phyloP scores from a whole-genome alignment of 176 grass and related monocot species.

The Rhipidocladum racemiflorum region DNA sequence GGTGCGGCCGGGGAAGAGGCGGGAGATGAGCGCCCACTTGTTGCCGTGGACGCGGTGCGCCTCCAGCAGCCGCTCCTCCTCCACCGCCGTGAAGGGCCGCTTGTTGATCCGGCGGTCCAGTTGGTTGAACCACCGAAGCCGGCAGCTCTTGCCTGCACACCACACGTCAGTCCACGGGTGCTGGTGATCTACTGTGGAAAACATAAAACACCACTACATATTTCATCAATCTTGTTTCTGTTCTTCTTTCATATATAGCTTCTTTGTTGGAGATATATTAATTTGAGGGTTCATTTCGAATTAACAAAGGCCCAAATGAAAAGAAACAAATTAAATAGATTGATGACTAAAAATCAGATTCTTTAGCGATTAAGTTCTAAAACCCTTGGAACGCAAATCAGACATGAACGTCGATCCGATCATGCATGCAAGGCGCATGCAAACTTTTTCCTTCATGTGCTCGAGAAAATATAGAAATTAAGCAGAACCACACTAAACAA shows the following conservation, averaged over 20 bases:
- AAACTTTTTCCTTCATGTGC: neutral
- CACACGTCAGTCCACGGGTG: neutral
- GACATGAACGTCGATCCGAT: neutral
- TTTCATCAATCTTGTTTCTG: neutral
- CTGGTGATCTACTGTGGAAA: neutral
- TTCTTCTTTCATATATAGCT: neutral
- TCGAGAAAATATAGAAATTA: neutral
- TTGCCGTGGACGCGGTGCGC: slow-evolving; percentile 53
- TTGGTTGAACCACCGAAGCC: slow-evolving; percentile 80
- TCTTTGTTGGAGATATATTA: neutral
- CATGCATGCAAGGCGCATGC: neutral
- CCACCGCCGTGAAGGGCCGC: slow-evolving; percentile 57
- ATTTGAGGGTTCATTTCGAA: neutral
- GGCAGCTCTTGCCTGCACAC: slow-evolving; percentile 64
- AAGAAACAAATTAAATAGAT: neutral
- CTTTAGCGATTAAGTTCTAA: neutral
- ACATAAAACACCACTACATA: neutral
- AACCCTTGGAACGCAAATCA: neutral
- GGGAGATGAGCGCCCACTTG: slow-evolving; percentile 60
- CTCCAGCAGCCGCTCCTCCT: slow-evolving; percentile 58
- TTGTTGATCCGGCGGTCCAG: slow-evolving; percentile 73
- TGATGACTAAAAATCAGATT: neutral
- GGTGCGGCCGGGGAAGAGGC: slow-evolving; percentile 56
- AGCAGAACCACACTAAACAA: neutral
- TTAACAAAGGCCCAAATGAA: neutral